Evolutionary conservation across 2,329 filamentous ascomycete genomes (phyloP).

Genomic region (Furcasterigmium sp.): DNA sequence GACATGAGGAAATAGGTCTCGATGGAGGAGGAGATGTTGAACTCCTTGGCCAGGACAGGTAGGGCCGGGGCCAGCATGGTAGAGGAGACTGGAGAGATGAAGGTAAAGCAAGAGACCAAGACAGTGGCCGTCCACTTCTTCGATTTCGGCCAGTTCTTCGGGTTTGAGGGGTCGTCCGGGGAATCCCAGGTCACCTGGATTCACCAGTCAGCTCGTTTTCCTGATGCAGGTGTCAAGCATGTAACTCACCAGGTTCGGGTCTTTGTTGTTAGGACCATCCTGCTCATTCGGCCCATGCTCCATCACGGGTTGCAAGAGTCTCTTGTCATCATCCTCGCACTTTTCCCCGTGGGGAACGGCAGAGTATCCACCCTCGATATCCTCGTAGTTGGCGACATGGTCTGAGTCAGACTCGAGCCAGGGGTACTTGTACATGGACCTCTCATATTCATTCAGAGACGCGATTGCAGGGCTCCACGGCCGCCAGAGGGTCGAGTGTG

Average conservation of each 20-base stretch:
- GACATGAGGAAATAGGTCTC: constrained; percentile 48
- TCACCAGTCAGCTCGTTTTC: not conserved
- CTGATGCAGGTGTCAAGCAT: not conserved
- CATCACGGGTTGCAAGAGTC: not conserved
- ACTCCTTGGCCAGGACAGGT: constrained; percentile 33
- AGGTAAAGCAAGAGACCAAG: constrained; percentile 36
- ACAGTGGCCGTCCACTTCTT: constrained; percentile 29
- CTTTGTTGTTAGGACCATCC: no score
- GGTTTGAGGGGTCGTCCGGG: constrained; percentile 32
- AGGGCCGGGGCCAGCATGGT: constrained; percentile 45
- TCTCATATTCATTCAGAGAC: constrained; percentile 19
- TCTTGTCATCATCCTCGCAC: not conserved
- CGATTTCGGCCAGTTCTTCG: constrained; percentile 38
- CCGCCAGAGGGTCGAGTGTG: constrained; percentile 21
- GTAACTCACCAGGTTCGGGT: constrained; percentile 16
- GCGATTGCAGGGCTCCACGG: constrained; percentile 18
- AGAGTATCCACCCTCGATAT: constrained; percentile 4
- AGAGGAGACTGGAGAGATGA: constrained; percentile 51
- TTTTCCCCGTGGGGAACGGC: not conserved
- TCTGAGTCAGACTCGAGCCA: constrained; percentile 15
- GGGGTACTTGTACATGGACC: constrained; percentile 20
- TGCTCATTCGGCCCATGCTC: not conserved
- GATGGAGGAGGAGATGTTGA: constrained; percentile 35
- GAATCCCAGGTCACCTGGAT: constrained; percentile 36
- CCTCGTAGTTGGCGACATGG: not conserved